phyloP scores from a whole-genome alignment of 495 filamentous ascomycete genomes.

The Xylaria grammica region DNA sequence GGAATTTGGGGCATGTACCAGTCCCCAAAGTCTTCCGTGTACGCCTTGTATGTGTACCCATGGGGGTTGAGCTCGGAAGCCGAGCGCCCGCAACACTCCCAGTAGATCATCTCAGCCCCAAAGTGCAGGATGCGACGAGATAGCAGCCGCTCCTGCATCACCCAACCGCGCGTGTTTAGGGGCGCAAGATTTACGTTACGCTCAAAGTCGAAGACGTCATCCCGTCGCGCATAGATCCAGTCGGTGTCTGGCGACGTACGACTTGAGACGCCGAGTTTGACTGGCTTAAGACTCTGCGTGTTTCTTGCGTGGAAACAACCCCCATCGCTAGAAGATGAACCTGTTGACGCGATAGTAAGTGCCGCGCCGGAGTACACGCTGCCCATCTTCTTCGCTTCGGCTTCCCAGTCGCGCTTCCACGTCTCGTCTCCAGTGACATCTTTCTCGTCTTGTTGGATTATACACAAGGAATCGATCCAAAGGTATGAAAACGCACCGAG shows the following conservation, averaged over 20 bases:
- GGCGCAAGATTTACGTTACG: conserved; percentile 5
- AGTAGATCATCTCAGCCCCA: conserved; percentile 5
- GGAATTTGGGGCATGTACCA: too few species aligned
- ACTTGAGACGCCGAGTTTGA: not conserved
- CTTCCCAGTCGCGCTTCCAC: not conserved
- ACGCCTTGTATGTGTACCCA: not conserved
- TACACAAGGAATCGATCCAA: not conserved
- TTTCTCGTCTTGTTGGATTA: too few species aligned
- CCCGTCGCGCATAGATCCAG: not conserved
- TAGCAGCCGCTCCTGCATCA: conserved; percentile 14
- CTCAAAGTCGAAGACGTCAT: conserved; percentile 9
- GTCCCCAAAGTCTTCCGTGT: not conserved
- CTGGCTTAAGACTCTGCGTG: not conserved
- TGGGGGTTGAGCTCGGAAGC: conserved; percentile 3
- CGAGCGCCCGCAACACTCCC: not conserved
- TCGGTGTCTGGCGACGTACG: not conserved
- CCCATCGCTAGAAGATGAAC: conserved; percentile 1
- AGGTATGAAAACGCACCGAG: not conserved
- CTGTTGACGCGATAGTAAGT: not conserved
- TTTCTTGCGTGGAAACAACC: not conserved
- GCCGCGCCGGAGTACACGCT: not conserved
- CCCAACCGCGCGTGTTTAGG: conserved; percentile 3
- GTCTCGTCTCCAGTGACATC: too few species aligned
- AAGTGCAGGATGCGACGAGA: conserved; percentile 7
- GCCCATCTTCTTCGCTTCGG: not conserved